Conservation (phyloP, 768 basidiomycete species). For the Suillus subaureus region DNA sequence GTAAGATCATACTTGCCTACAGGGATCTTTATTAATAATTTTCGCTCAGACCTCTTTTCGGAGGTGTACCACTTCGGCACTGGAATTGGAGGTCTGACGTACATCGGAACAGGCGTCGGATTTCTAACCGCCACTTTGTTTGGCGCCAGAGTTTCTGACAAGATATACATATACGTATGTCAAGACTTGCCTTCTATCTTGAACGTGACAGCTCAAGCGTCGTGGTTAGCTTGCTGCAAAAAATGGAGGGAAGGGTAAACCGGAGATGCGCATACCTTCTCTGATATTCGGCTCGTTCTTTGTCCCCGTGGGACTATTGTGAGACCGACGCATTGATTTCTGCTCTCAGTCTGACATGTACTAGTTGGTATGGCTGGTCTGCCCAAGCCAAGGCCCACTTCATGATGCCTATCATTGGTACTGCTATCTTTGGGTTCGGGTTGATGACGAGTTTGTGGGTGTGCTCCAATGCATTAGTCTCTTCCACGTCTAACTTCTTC, state of each 20-base stretch:
- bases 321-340: constrained; percentile 26
- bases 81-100: constrained; percentile 55
- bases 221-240: constrained; percentile 49
- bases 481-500: constrained; percentile 7
- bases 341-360: constrained; percentile 7
- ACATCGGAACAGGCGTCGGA: constrained; percentile 57
- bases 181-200: background rate
- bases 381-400: constrained; percentile 65
- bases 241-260: constrained; percentile 66
- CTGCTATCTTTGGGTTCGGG: constrained; percentile 61
- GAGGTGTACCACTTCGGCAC: constrained; percentile 51
- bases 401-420: constrained; percentile 75
- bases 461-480: constrained; percentile 2
- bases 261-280: constrained; percentile 76
- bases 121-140: constrained; percentile 50
- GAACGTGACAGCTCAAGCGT: background rate
- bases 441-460: constrained; percentile 64
- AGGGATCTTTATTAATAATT: constrained; percentile 10
- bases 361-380: constrained; percentile 85
- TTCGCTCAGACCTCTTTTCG: constrained; percentile 43
- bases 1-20: constrained; percentile 30
- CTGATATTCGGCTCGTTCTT: constrained; percentile 72
- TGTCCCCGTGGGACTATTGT: constrained; percentile 74
- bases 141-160: constrained; percentile 49
- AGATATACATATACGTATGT: constrained; percentile 52